phyloP scores from a whole-genome alignment of 2,329 filamentous ascomycete genomes.

The Fusarium cicatricum region DNA sequence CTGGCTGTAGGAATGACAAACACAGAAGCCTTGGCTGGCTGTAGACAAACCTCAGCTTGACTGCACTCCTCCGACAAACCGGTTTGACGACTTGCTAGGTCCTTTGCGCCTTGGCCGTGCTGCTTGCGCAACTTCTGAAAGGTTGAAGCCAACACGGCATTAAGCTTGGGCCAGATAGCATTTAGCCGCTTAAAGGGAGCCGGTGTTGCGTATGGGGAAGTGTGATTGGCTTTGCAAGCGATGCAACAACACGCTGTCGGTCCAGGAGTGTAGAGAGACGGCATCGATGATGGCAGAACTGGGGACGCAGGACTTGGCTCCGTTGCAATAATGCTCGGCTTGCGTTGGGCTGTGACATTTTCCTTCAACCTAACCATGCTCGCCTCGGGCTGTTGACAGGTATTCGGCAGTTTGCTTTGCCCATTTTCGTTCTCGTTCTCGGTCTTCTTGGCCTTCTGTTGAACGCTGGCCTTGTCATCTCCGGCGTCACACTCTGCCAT shows the following conservation, averaged over 20 bases:
- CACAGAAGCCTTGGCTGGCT: not conserved
- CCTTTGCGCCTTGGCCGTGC: not conserved
- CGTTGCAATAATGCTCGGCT: too few species aligned
- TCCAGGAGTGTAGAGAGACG: too few species aligned
- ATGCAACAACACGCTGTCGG: conserved; percentile 1
- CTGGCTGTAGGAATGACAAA: not conserved
- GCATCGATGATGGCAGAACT: too few species aligned
- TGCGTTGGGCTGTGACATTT: not conserved
- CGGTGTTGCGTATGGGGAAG: not conserved
- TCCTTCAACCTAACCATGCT: not conserved
- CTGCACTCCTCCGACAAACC: not conserved
- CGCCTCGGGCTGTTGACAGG: not conserved
- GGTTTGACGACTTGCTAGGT: not conserved
- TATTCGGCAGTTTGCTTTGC: not conserved
- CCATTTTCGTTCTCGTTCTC: not conserved
- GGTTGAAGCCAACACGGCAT: not conserved
- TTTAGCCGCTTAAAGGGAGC: not conserved
- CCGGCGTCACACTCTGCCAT: not conserved
- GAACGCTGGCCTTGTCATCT: not conserved
- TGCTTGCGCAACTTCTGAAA: not conserved
- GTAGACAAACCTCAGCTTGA: not conserved
- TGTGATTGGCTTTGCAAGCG: not conserved
- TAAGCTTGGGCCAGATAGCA: not conserved
- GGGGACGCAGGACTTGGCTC: too few species aligned
- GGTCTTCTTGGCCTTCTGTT: not conserved